Base-by-base conservation (phyloP, 495 filamentous ascomycete species). In the Hypoxylon fuscum region DNA sequence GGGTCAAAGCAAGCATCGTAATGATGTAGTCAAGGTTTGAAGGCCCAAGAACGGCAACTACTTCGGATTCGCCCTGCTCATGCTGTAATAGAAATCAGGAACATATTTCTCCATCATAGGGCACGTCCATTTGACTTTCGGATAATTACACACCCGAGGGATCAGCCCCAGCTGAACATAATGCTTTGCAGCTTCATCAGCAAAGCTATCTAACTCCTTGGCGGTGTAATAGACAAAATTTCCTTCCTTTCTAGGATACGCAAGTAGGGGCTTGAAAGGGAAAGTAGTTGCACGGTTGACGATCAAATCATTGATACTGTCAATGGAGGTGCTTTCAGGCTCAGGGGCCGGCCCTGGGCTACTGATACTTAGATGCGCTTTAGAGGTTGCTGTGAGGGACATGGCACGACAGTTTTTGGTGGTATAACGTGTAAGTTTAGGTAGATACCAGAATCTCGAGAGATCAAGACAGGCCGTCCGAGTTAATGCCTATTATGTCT, bases 21-120 rank as follows among this genome's bases (percentile, higher is more conserved):
- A 81, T 60, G 40, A 80, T 56, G 32, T 79, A 77, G 35, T 81
- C 73, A 25, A 83, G 71, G 42, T 76, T 73, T 8, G 79, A 80
- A 0, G 69, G 64, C 7, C 72, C 77, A 11, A 83, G 71, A 6
- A 83, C 43, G 1, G 72, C 74, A 3, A 83, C 76, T 2, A 84
- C 76, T n/a, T 47, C 76, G 61, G 5, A 74, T 63, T 58, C 75
- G 65, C 34, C 68, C 2, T 64, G 32, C 11, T 32, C 72, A 68
- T 11, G 71, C 70, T 42, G 44, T 38, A 22, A 61, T 51, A 25
- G 55, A 63, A 1, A 62, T 54, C 25, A 37, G 47, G 4, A 23
- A 17, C 17, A 48, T 29, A n/a, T 22, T 7, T 5, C 4, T 8
- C 14, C 9, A 17, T n/a, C n/a, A 31, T 32, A 27, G 25, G 43